These are phyloP conservation scores for Hericium alpestre DNA, from an alignment of 768 basidiomycete genomes.

Conservation along the genomic window DNA sequence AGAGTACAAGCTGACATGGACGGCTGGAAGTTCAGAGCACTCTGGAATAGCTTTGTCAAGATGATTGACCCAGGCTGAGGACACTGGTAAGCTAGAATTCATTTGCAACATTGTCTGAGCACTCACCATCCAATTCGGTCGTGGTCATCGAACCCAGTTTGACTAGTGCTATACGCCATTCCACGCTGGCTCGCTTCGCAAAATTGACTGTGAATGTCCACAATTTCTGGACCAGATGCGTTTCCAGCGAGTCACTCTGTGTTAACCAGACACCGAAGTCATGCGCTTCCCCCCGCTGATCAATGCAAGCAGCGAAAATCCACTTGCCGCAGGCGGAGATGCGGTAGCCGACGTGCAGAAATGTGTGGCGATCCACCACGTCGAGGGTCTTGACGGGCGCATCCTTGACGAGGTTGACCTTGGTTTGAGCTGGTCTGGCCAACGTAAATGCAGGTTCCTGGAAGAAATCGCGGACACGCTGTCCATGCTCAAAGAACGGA, in stretches of 20 bases:
- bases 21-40: constrained; percentile 33
- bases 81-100: background rate
- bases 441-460: constrained; percentile 59
- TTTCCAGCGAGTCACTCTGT: constrained; percentile 38
- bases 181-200: constrained; percentile 55
- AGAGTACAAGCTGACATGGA: constrained; percentile 52
- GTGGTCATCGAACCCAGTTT: constrained; percentile 53
- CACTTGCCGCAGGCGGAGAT: constrained; percentile 61
- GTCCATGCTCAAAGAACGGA: constrained; percentile 30
- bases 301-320: constrained; percentile 65
- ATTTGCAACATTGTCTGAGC: background rate
- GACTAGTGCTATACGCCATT: constrained; percentile 71
- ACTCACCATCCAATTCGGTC: constrained; percentile 57
- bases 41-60: constrained; percentile 31
- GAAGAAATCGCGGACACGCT: constrained; percentile 38
- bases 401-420: constrained; percentile 28
- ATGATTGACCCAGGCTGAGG: constrained; percentile 58
- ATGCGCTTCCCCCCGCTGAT: constrained; percentile 70
- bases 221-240: constrained; percentile 44
- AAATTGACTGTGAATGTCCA: constrained; percentile 63
- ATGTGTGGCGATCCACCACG: constrained; percentile 43
- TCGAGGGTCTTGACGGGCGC: constrained; percentile 34
- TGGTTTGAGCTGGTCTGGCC: constrained; percentile 31
- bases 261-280: constrained; percentile 58
- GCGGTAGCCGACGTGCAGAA: constrained; percentile 71